A percentile compares a stretch with the other conserved stretches of the same genome.
Evolutionary conservation across 108 stramenopile genomes (phyloP).

Genomic region (Cyclotella cryptica): DNA sequence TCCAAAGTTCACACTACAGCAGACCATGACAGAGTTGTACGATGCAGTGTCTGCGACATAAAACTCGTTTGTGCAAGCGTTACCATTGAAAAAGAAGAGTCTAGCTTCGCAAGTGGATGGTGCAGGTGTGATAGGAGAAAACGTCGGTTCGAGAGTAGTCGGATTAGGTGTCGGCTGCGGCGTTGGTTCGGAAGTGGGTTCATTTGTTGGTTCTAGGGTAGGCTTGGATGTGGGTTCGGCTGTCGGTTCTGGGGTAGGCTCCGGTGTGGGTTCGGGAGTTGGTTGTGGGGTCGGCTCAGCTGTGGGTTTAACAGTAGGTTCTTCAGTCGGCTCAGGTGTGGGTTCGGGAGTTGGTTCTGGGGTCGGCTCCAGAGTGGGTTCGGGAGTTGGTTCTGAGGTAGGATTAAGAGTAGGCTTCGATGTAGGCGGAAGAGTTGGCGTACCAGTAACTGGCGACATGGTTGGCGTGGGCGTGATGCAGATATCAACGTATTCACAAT

Average conservation of each 20-base stretch:
- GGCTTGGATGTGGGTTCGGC: conserved; percentile 1
- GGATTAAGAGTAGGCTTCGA: background rate
- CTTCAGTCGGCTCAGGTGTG: background rate
- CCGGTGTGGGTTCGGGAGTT: background rate
- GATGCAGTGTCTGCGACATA: conserved; percentile 4
- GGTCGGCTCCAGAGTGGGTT: background rate
- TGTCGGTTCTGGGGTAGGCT: background rate
- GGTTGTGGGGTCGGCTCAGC: background rate
- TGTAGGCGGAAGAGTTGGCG: background rate
- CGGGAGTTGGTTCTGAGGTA: background rate
- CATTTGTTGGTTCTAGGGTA: background rate
- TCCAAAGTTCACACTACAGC: conserved; percentile 4
- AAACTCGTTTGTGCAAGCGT: conserved; percentile 11
- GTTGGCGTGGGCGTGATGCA: conserved; percentile 11
- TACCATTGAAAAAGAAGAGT: conserved; percentile 3
- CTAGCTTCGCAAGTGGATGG: conserved; percentile 5
- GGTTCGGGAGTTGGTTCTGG: background rate
- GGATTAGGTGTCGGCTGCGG: background rate
- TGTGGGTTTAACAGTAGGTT: background rate
- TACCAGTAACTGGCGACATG: background rate
- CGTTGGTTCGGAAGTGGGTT: background rate
- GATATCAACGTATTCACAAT: conserved; percentile 15
- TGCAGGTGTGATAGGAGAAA: background rate
- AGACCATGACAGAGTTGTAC: background rate
- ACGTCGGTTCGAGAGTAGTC: background rate